Evolutionary conservation across 768 basidiomycete genomes (phyloP).

Genomic region (Coprinopsis sp.): DNA sequence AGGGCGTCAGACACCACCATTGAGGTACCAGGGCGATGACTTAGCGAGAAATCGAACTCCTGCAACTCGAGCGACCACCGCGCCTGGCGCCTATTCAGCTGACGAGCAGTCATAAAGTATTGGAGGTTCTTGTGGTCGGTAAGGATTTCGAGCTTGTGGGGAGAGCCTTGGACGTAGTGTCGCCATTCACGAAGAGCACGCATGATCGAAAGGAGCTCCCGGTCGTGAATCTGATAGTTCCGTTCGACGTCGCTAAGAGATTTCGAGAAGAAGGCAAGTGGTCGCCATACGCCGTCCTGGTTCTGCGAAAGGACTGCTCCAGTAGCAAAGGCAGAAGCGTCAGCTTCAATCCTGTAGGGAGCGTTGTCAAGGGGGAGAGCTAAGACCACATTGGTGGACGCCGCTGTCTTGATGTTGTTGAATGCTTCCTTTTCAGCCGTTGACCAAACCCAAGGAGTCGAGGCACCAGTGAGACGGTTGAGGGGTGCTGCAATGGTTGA

Average conservation of each 20-base stretch:
- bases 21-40: slow-evolving; percentile 22
- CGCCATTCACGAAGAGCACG: slow-evolving; percentile 1
- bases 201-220: slow-evolving; percentile 2
- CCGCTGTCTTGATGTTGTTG: background rate
- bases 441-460: slow-evolving; percentile 20
- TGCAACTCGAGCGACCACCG: slow-evolving; percentile 22
- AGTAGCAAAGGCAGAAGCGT: slow-evolving; percentile 1
- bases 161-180: background rate
- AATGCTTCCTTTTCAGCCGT: background rate
- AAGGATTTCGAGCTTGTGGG: background rate
- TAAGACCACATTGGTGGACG: background rate
- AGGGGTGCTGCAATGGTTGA: slow-evolving; percentile 10
- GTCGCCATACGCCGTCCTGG: background rate
- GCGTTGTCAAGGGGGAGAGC: background rate
- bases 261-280: background rate
- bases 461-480: slow-evolving; percentile 8
- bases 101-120: slow-evolving; percentile 30
- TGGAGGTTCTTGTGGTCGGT: slow-evolving; percentile 18
- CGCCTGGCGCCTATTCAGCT: slow-evolving; percentile 15
- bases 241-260: background rate
- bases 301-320: slow-evolving; percentile 4
- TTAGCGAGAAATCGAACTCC: slow-evolving; percentile 26
- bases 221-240: slow-evolving; percentile 29
- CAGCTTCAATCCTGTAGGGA: slow-evolving; percentile 9
- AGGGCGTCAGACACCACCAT: slow-evolving; percentile 22